Conservation (phyloP, 1,284 basidiomycete genomes). For the Cryptococcus wingfieldii region DNA sequence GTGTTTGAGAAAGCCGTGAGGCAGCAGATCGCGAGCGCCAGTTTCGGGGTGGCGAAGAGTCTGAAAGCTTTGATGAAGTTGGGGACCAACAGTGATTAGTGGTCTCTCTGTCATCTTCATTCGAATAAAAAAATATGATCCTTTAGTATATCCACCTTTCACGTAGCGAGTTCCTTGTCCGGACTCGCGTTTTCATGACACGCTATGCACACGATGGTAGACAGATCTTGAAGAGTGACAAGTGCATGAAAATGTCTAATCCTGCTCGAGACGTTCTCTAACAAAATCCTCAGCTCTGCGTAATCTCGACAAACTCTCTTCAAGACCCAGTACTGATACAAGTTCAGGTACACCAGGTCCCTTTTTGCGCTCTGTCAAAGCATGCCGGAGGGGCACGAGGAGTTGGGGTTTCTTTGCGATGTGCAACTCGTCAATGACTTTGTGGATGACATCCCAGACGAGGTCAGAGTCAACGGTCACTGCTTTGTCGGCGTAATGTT, state of each 20-base stretch:
- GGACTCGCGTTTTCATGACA: not conserved
- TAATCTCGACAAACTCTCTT: constrained; percentile 10
- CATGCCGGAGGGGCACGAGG: constrained; percentile 68
- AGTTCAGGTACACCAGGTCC: constrained; percentile 15
- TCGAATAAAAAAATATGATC: not conserved
- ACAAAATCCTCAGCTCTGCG: constrained; percentile 10
- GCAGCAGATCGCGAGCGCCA: constrained; percentile 48
- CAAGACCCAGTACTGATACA: constrained; percentile 9
- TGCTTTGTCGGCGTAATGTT: not conserved
- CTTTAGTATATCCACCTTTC: not conserved
- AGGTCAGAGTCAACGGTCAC: constrained; percentile 13
- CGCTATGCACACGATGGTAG: not conserved
- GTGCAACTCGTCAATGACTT: constrained; percentile 49
- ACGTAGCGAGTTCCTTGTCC: not conserved
- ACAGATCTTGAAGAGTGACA: not conserved
- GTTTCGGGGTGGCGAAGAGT: constrained; percentile 49
- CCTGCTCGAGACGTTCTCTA: not conserved
- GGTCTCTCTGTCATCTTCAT: not conserved
- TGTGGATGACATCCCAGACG: constrained; percentile 53
- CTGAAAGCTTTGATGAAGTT: constrained; percentile 49
- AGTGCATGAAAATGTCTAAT: not conserved
- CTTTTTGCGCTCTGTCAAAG: constrained; percentile 64
- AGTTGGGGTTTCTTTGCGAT: constrained; percentile 56
- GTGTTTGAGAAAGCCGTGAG: constrained; percentile 44
- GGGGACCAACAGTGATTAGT: constrained; percentile 13